Conservation (phyloP, 1,139 yeast species). For the Yamadazyma triangularis region DNA sequence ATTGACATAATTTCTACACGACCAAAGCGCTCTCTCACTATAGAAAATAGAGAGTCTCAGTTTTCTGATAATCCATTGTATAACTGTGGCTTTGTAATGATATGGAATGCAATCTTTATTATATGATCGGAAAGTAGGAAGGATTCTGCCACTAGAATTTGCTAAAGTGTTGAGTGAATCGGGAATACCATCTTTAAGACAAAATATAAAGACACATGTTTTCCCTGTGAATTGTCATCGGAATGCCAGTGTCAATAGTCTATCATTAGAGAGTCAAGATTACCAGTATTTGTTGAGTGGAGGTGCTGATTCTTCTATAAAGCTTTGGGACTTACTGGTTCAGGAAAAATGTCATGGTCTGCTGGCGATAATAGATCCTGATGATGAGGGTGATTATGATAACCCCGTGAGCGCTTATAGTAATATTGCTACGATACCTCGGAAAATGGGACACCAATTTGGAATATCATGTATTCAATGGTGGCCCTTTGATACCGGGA, state of each 20-base stretch:
- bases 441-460: conserved; percentile 57
- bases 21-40: too few species aligned
- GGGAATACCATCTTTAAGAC: conserved; percentile 21
- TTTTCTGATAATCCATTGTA: too few species aligned
- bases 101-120: conserved; percentile 35
- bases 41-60: too few species aligned
- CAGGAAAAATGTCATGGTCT: too few species aligned
- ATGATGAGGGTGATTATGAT: conserved; percentile 23
- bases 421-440: conserved; percentile 42
- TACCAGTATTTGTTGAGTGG: conserved; percentile 60
- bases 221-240: conserved; percentile 39
- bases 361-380: background rate
- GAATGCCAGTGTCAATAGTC: conserved; percentile 55
- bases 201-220: conserved; percentile 21
- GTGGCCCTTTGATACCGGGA: conserved; percentile 90
- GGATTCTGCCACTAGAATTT: conserved; percentile 29
- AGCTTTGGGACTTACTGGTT: conserved; percentile 51
- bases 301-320: conserved; percentile 70
- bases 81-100: too few species aligned
- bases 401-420: conserved; percentile 20
- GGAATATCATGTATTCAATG: conserved; percentile 75
- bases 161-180: conserved; percentile 39
- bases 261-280: conserved; percentile 56
- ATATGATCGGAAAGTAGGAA: conserved; percentile 28
- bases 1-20: too few species aligned